phyloP scores from a whole-genome alignment of 2,329 filamentous ascomycete species.

The Talaromyces rugulosus region DNA sequence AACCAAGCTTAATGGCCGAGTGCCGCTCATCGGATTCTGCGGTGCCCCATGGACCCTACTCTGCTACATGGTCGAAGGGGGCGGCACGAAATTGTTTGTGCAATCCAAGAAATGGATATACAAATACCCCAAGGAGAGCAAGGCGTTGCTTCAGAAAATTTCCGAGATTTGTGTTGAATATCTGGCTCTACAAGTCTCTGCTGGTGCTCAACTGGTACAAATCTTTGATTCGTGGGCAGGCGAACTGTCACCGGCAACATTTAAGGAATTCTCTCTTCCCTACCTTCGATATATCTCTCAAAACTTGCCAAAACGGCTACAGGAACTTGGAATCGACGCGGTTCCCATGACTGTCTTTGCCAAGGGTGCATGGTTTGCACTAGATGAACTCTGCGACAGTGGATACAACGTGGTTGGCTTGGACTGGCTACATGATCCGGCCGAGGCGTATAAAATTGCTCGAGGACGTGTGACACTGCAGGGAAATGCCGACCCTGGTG shows the following conservation, averaged over 20 bases:
- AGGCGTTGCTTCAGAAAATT: slow-evolving; percentile 83
- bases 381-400: slow-evolving; percentile 79
- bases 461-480: slow-evolving; percentile 78
- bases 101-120: slow-evolving; percentile 97
- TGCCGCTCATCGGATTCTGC: slow-evolving; percentile 93
- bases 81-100: slow-evolving; percentile 90
- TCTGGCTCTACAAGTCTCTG: slow-evolving; percentile 83
- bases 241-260: slow-evolving; percentile 79
- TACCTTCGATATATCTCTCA: slow-evolving; percentile 81
- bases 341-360: slow-evolving; percentile 98
- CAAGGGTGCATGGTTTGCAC: slow-evolving; percentile 93
- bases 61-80: slow-evolving; percentile 99
- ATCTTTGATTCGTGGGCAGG: slow-evolving; percentile 99
- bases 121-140: slow-evolving; percentile 75
- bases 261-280: slow-evolving; percentile 79
- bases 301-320: slow-evolving; percentile 69
- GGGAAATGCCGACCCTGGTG: slow-evolving; percentile 91
- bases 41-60: slow-evolving; percentile 95
- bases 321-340: slow-evolving; percentile 67
- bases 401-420: slow-evolving; percentile 92
- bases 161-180: slow-evolving; percentile 93
- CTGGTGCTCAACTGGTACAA: slow-evolving; percentile 91
- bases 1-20: slow-evolving; percentile 78
- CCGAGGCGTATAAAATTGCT: slow-evolving; percentile 75
- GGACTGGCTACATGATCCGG: slow-evolving; percentile 91